Evolutionary conservation across 306 rosid species (phyloP), one percentile per base, ranked within the genome.

Genomic region (Delonix regia): DNA sequence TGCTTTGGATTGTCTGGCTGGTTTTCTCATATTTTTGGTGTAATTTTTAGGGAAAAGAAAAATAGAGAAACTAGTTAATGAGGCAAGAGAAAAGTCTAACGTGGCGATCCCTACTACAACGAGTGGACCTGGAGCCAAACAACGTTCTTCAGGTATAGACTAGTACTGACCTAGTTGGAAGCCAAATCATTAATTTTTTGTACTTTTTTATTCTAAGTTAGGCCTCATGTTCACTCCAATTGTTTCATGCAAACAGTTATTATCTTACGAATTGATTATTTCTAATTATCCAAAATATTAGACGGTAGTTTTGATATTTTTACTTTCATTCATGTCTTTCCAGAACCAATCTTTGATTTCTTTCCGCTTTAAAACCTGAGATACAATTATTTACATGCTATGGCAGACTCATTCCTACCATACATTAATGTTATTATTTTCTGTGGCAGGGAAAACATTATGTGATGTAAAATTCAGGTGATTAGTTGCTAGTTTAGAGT

Each of bases 41-140:
- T 30, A 73, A n/a, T 71, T 41, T 64, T 2, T 1, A 73, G 83
- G 83, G 62, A 80, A 80, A 57, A 42, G 75, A 28, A 80, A 73
- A 65, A 6, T 65, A 5, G 48, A 19, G 55, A 48, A 71, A 48
- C 19, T 14, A 4, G 71, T 30, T 15, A 1, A 9, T 41, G 36
- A 18, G 38, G 61, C n/a, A n/a, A 69, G 49, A 22, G 45, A 24
- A 41, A 52, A 9, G 39, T 69, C 38, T 39, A 27, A 36, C 28
- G 28, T 55, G 53, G 48, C 33, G 27, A 56, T 57, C 25, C 53
- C 53, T 47, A 47, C 45, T 33, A 33, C 12, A 18, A 18, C 59
- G 64, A 34, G 44, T 44, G 5, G 21, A 39, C n/a, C 34, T 15
- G 63, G 44, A 47, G 13, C 30, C 44, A 3, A 71, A 79, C 47